Evolutionary conservation across 352 stramenopile genomes (phyloP).

Genomic region (Phytophthora pini): DNA sequence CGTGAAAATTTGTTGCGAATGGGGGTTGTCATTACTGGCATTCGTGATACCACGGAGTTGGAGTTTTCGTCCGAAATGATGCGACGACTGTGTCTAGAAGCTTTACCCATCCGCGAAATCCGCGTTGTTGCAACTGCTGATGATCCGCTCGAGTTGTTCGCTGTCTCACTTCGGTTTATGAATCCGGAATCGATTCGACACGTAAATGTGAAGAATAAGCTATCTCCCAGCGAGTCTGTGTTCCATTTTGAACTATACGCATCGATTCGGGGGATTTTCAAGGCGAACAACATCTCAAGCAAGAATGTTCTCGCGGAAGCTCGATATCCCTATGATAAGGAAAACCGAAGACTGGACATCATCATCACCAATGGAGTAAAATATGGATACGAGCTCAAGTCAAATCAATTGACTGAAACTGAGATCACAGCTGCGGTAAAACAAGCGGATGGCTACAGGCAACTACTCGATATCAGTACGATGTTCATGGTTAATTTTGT

Average conservation of each 20-base stretch:
- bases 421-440: not conserved
- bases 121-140: conserved; percentile 3
- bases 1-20: conserved; percentile 8
- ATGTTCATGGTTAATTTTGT: not conserved
- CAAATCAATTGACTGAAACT: not conserved
- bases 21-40: conserved; percentile 1
- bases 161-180: conserved; percentile 8
- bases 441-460: not conserved
- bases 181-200: conserved; percentile 8
- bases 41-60: conserved; percentile 7
- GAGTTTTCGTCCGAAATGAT: conserved; percentile 29
- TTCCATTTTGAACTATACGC: conserved; percentile 20
- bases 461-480: not conserved
- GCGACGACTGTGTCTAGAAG: conserved; percentile 24
- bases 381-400: conserved; percentile 1
- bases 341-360: conserved; percentile 1
- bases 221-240: conserved; percentile 6
- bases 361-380: not conserved
- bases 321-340: not conserved
- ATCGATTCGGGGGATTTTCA: conserved; percentile 13
- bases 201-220: not conserved
- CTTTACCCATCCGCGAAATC: conserved; percentile 24
- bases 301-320: conserved; percentile 6
- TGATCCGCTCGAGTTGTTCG: conserved; percentile 8
- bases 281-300: conserved; percentile 9